These are phyloP conservation scores for Tolypocladium ovalisporum DNA, from an alignment of 2,329 filamentous ascomycete genomes.

Conservation along the genomic window DNA sequence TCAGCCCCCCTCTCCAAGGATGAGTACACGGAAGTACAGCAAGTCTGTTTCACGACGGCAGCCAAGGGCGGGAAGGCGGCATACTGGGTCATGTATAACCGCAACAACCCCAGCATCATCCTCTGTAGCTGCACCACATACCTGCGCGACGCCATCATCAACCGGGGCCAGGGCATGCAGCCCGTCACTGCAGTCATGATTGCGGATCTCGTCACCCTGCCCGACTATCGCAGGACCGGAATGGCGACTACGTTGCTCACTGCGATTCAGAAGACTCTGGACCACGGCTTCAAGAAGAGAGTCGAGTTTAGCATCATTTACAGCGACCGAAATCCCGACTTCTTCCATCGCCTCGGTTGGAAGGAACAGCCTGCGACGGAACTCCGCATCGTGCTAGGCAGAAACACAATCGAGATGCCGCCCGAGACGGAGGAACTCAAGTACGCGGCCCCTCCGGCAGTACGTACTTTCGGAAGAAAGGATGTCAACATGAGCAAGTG, in stretches of 20 bases:
- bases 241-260: constrained; percentile 23
- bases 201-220: constrained; percentile 24
- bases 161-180: constrained; percentile 9
- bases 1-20: constrained; percentile 6
- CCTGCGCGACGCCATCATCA: constrained; percentile 10
- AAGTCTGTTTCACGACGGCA: constrained; percentile 3
- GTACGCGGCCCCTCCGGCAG: not conserved
- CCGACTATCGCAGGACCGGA: constrained; percentile 19
- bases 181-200: constrained; percentile 19
- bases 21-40: constrained; percentile 8
- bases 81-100: constrained; percentile 20
- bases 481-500: constrained; percentile 14
- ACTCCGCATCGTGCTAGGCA: constrained; percentile 18
- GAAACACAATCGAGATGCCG: constrained; percentile 7
- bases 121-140: constrained; percentile 23
- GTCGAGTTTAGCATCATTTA: constrained; percentile 23
- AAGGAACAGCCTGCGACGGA: constrained; percentile 17
- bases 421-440: constrained; percentile 8
- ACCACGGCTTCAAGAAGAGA: constrained; percentile 9
- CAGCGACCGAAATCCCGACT: constrained; percentile 19
- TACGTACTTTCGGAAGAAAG: constrained; percentile 2
- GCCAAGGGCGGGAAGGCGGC: constrained; percentile 1
- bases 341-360: constrained; percentile 25
- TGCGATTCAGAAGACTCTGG: constrained; percentile 21
- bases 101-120: constrained; percentile 15